Evolutionary conservation across 805 yeast species (phyloP).

Genomic region (Clavispora vitiphila): DNA sequence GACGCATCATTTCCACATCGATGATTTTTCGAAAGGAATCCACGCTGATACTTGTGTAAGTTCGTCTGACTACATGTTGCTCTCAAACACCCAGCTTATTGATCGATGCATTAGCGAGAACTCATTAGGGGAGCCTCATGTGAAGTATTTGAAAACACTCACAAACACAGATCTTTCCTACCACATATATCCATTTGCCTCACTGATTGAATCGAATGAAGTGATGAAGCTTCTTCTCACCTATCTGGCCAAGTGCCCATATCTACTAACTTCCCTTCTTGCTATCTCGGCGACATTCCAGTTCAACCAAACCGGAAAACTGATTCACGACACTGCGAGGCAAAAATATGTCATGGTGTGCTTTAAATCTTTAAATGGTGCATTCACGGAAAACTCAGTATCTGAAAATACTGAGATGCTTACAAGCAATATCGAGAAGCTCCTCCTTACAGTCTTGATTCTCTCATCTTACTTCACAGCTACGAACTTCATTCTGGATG

Average conservation of each 20-base stretch:
- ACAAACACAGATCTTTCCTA: constrained; percentile 25
- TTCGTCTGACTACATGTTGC: constrained; percentile 6
- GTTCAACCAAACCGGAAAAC: constrained; percentile 19
- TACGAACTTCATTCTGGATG: constrained; percentile 8
- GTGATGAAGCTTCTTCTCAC: constrained; percentile 23
- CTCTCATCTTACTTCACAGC: constrained; percentile 23
- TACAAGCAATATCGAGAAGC: constrained; percentile 19
- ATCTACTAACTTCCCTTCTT: constrained; percentile 19
- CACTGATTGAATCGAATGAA: constrained; percentile 29
- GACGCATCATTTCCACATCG: neutral
- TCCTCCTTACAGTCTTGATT: constrained; percentile 22
- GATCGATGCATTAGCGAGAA: constrained; percentile 21
- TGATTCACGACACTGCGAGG: constrained; percentile 17
- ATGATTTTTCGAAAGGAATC: neutral
- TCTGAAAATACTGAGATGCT: constrained; percentile 6
- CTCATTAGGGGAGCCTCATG: constrained; percentile 25
- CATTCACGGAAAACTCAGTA: constrained; percentile 10
- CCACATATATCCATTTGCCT: constrained; percentile 35
- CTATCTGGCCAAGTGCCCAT: constrained; percentile 19
- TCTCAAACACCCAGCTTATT: constrained; percentile 22
- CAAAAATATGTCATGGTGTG: constrained; percentile 19
- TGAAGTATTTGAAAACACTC: constrained; percentile 26
- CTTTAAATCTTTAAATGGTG: constrained; percentile 16
- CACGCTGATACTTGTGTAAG: constrained; percentile 1
- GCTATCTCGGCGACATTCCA: constrained; percentile 25